These are phyloP conservation scores for Panicum hallii DNA, from an alignment of 202 grass and related monocot genomes.

Conservation along the genomic window DNA sequence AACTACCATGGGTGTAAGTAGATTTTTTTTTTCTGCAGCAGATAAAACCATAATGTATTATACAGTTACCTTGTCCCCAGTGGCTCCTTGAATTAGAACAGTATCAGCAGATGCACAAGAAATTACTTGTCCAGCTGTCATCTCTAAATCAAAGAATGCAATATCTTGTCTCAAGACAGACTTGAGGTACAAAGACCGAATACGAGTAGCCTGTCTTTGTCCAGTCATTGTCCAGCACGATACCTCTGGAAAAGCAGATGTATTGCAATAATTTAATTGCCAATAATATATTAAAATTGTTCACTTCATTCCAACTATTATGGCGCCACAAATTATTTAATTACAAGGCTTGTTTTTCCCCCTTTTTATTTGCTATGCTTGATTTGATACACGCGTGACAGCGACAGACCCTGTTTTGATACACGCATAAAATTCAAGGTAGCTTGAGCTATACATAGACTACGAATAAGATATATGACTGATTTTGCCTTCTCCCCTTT, in stretches of 20 bases:
- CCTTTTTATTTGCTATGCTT: neutral
- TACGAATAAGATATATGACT: too few species aligned
- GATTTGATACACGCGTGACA: neutral
- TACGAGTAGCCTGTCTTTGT: slow-evolving; percentile 64
- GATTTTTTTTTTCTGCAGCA: neutral
- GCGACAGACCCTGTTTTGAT: too few species aligned
- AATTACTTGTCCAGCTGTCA: slow-evolving; percentile 64
- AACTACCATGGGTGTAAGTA: neutral
- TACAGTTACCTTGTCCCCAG: slow-evolving; percentile 71
- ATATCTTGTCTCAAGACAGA: slow-evolving; percentile 75
- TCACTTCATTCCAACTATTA: neutral
- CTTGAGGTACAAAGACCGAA: slow-evolving; percentile 64
- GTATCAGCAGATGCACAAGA: slow-evolving; percentile 70
- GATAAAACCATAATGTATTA: slow-evolving; percentile 3
- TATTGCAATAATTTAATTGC: neutral
- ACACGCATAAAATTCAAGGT: too few species aligned
- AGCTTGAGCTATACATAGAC: too few species aligned
- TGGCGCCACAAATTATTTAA: neutral
- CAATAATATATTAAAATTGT: neutral
- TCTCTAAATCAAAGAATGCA: slow-evolving; percentile 78
- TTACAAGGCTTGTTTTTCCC: neutral
- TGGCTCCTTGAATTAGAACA: slow-evolving; percentile 74
- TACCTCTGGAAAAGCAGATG: slow-evolving; percentile 57
- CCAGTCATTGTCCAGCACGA: slow-evolving; percentile 79
- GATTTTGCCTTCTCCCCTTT: too few species aligned